Evolutionary conservation across 345 rosid species (phyloP), one percentile per base, ranked within the genome.

Genomic region (Eucalyptus shirleyi): DNA sequence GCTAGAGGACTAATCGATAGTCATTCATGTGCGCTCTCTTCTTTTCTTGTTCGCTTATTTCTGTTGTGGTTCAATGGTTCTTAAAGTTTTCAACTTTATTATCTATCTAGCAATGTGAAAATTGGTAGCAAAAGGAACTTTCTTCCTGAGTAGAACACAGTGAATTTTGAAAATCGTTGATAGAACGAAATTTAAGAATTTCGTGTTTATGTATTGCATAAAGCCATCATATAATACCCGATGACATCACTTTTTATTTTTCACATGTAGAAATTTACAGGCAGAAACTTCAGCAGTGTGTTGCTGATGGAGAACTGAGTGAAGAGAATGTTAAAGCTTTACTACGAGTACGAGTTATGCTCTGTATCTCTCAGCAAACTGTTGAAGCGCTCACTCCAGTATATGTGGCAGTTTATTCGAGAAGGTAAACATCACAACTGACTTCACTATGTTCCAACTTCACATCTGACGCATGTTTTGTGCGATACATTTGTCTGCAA

Each of bases 331-430:
- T 95, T 92, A 92, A 96, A 91, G 94, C 95, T 83, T 90, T 98
- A 94, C 92, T 94, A 88, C 95, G 93, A 92, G 91, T 96, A 90
- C 93, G 98, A 87, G 96, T 97, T 89, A 92, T 97, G 96, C 96
- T 97, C 87, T 98, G 99, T 90, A 93, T 98, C 93, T 97, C 99
- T 88, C 99, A 97, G 92, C 95, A 94, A 92, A 96, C 94, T 86
- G 92, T 98, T 56, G 99, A 97, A 90, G 94, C 95, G 97, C 97
- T 92, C 99, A 98, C 89, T 88, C 96, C 65, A 98, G 97, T 87
- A 95, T 97, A 88, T 98, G 99, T 92, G 99, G 99, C 93, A 94
- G 91, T 90, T 94, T 96, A 92, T 98, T 97, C 94, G 99, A 95
- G 90, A 98, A 95, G 99, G 99, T 98, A 92, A 60, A 14, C 4